phyloP scores from a whole-genome alignment of 2,329 filamentous ascomycete genomes.

The Ascochyta lentis region DNA sequence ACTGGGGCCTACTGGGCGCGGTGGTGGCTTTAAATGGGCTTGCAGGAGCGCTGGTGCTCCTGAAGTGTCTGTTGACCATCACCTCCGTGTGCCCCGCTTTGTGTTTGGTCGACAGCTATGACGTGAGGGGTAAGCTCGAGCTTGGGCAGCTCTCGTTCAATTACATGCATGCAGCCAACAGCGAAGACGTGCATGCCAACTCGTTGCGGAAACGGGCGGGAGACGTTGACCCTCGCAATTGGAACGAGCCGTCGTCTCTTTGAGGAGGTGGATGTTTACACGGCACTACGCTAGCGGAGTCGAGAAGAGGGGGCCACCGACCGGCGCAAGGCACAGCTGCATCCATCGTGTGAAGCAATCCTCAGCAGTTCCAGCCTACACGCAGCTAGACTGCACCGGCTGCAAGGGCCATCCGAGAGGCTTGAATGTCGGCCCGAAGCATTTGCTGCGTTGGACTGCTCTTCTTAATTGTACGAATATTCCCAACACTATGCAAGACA shows the following conservation, averaged over 20 bases:
- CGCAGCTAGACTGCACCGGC: conserved; percentile 11
- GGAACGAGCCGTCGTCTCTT: conserved; percentile 11
- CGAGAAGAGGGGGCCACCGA: conserved; percentile 16
- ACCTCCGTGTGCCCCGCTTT: conserved; percentile 19
- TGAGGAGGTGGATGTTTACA: conserved; percentile 4
- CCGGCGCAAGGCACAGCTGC: conserved; percentile 12
- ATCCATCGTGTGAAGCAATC: conserved; percentile 16
- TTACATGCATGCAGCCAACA: conserved; percentile 20
- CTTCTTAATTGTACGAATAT: background rate
- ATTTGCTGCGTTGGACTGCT: background rate
- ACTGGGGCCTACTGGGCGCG: conserved; percentile 20
- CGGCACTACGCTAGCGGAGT: conserved; percentile 15
- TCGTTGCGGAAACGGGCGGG: conserved; percentile 16
- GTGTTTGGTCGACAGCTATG: conserved; percentile 25
- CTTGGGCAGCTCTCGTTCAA: conserved; percentile 23
- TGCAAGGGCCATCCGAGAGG: background rate
- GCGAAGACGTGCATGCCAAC: conserved; percentile 16
- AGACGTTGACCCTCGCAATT: conserved; percentile 17
- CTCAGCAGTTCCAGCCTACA: conserved; percentile 8
- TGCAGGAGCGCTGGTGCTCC: conserved; percentile 22
- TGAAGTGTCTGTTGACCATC: conserved; percentile 22
- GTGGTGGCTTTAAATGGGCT: conserved; percentile 24
- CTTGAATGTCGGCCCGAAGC: conserved; percentile 7
- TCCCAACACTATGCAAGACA: background rate
- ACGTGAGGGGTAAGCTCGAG: conserved; percentile 24